Evolutionary conservation across 495 filamentous ascomycete species (phyloP), one percentile per base, ranked within the genome.

Genomic region (Tetracladium marchalianum): DNA sequence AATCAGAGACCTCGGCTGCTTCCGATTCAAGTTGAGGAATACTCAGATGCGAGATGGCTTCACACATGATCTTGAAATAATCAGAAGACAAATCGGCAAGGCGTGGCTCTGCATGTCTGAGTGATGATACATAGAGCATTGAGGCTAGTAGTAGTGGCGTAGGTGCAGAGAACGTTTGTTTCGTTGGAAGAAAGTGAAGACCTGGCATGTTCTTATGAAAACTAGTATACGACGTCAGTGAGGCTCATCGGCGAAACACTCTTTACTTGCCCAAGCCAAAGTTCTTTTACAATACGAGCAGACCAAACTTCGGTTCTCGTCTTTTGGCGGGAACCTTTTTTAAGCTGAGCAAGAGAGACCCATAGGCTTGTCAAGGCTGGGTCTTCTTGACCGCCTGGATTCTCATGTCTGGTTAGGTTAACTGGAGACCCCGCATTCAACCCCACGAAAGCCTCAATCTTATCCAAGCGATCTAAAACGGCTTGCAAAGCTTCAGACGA

Each of bases 91-190:
- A 39, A 16, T 52, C 53, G 24, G 55, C 54, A 24, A 62, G 39
- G 17, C 64, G 62, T 3, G 53, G 41, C 6, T 58, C 58, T 35
- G 48, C 44, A 44, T 61, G 54, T 34, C 64, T 61, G 0, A 68
- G 58, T 7, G 65, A 55, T 40, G 64, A 63, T 27, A 68, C 66
- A 35, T 66, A 68, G 11, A 68, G 62, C 19, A 68, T 59, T 16
- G 65, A 61, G 22, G 62, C 64, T 6, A 68, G 57, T 3, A 66
- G 47, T 7, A 68, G 51, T 10, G 65, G 65, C 8, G 61, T 66
- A 4, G 65, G 64, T 6, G 56, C 57, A 4, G 50, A 49, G 35
- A 64, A 68, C 9, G 57, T 62, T 31, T 54, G 52, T 13, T 57
- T 59, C 24, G 63, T 59, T 43, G 60, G 60, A 3, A 68, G 47